Evolutionary conservation across 257 asterid genomes (phyloP).

Genomic region (Solanum dulcamara): DNA sequence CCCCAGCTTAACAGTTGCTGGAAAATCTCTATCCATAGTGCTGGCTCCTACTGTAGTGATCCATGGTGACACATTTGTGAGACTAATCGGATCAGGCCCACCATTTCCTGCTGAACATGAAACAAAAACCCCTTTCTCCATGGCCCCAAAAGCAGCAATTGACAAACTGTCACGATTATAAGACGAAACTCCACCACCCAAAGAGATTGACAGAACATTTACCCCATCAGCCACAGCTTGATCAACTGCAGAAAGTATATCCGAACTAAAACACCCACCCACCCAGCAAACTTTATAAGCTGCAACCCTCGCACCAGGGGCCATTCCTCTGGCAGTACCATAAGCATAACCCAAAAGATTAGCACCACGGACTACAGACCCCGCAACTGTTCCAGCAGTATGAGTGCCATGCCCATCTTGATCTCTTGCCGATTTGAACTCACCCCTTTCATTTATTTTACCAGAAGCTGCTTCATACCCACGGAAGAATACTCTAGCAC

Average conservation of each 20-base stretch:
- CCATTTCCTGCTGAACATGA: constrained; percentile 93
- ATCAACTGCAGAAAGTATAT: constrained; percentile 80
- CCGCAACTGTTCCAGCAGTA: constrained; percentile 79
- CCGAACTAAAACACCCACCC: constrained; percentile 91
- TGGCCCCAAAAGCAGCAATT: constrained; percentile 78
- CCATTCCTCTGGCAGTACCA: constrained; percentile 91
- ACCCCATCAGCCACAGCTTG: constrained; percentile 91
- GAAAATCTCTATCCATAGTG: constrained; percentile 85
- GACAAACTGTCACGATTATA: constrained; percentile 64
- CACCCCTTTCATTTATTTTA: constrained; percentile 48
- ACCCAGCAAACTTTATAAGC: constrained; percentile 90
- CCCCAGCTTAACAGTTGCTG: constrained; percentile 69
- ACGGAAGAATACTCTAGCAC: constrained; percentile 64
- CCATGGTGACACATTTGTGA: constrained; percentile 94
- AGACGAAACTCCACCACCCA: constrained; percentile 86
- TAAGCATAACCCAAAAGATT: constrained; percentile 70
- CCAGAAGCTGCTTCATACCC: constrained; percentile 88
- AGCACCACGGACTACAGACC: constrained; percentile 53
- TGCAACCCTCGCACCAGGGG: constrained; percentile 77
- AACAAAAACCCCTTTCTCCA: constrained; percentile 78
- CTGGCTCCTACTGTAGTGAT: constrained; percentile 86
- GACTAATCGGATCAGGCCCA: constrained; percentile 86
- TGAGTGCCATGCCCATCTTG: constrained; percentile 97
- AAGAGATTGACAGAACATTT: constrained; percentile 62
- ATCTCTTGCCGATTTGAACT: constrained; percentile 73